Conservation (phyloP, 1,139 yeast species). For the Arxiozyma heterogenica region DNA sequence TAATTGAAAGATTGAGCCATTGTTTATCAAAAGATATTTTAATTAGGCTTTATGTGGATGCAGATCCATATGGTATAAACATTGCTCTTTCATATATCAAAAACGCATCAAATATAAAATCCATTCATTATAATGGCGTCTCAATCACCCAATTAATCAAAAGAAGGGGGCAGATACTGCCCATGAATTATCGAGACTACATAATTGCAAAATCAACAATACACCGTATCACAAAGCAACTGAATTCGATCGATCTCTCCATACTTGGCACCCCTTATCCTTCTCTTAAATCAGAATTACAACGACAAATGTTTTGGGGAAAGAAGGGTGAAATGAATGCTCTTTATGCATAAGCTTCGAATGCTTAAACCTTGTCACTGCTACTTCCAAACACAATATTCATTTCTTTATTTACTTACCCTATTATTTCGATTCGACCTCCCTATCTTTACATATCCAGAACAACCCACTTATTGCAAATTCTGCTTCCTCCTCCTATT, state of each 20-base stretch:
- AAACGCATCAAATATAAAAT: neutral
- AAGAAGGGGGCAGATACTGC: conserved; percentile 10
- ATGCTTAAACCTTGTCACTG: too few species aligned
- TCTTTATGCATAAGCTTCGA: neutral
- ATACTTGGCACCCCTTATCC: neutral
- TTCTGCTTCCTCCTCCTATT: too few species aligned
- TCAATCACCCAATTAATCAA: conserved; percentile 15
- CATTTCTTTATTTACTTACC: too few species aligned
- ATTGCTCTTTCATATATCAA: conserved; percentile 23
- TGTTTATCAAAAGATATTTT: conserved; percentile 1
- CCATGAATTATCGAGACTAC: conserved; percentile 8
- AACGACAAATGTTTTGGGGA: conserved; percentile 28
- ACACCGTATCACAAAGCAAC: neutral
- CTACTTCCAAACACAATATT: neutral
- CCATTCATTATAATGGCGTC: conserved; percentile 13
- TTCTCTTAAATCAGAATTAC: conserved; percentile 19
- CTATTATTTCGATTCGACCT: too few species aligned
- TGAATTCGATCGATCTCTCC: neutral
- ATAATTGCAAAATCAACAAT: conserved; percentile 2
- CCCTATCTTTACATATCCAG: neutral
- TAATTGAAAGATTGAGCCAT: conserved; percentile 16
- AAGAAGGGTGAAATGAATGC: conserved; percentile 32
- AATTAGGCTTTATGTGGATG: conserved; percentile 24
- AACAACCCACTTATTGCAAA: neutral
- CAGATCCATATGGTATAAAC: conserved; percentile 33